Conservation (phyloP, 2,329 filamentous ascomycete genomes). For the Fusarium lateritium region DNA sequence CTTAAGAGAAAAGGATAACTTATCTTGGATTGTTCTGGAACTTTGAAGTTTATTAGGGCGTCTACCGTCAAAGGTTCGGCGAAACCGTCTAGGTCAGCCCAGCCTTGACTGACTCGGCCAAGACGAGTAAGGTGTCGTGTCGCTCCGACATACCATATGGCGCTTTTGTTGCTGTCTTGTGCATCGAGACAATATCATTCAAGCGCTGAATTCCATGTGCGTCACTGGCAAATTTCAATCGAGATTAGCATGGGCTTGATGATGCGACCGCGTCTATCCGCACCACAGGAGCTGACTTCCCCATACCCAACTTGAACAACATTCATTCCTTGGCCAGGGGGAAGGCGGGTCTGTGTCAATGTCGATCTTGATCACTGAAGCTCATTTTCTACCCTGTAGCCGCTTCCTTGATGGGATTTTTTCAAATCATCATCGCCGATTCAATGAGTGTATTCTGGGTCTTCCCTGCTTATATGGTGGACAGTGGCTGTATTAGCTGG, state of each 20-base stretch:
- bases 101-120: slow-evolving; percentile 32
- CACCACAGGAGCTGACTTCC: slow-evolving; percentile 13
- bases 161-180: slow-evolving; percentile 22
- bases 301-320: slow-evolving; percentile 18
- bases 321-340: slow-evolving; percentile 33
- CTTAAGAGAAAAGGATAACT: slow-evolving; percentile 16
- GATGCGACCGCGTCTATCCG: slow-evolving; percentile 13
- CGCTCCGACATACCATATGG: slow-evolving; percentile 30
- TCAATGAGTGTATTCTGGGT: background rate
- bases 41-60: slow-evolving; percentile 29
- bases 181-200: slow-evolving; percentile 23
- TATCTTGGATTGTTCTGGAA: slow-evolving; percentile 42
- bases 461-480: background rate
- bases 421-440: slow-evolving; percentile 9
- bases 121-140: slow-evolving; percentile 18
- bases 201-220: slow-evolving; percentile 26
- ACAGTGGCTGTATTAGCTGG: background rate
- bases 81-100: slow-evolving; percentile 39
- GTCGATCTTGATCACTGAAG: slow-evolving; percentile 21
- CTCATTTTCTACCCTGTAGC: slow-evolving; percentile 35
- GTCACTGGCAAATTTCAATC: slow-evolving; percentile 42
- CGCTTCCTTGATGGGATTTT: background rate
- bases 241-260: slow-evolving; percentile 17
- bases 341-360: slow-evolving; percentile 26
- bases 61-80: slow-evolving; percentile 25